Evolutionary conservation across 2,329 filamentous ascomycete species (phyloP), one percentile per base, ranked within the genome.

Genomic region (Graphiopsis chlorocephala): DNA sequence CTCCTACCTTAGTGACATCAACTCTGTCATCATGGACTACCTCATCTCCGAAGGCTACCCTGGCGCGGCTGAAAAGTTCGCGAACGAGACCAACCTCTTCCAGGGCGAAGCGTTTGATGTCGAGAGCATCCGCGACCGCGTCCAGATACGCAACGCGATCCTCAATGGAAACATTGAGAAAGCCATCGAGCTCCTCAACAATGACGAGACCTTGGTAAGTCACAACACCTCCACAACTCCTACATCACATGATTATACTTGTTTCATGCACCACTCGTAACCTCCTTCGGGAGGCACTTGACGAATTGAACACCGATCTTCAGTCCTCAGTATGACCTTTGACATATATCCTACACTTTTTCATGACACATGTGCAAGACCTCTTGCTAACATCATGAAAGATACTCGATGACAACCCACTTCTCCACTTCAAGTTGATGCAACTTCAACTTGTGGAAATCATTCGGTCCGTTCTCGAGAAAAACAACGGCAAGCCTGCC

Each of bases 251-350:
- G 95, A 99, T 99, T 97, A 97, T 84, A 91, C 84, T 85, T 85
- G 84, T 93, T 88, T 96, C 94, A 99, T 99, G 95, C 95, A 99
- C 95, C 95, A 99, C 95, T 93, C 95, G 92, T 95, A 98, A 87
- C 84, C 85, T 87, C 88, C 69, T 86, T 83, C 84, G 87, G 88
- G 88, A 70, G 86, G 80, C 55, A 58, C 55, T 87, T 95, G 95
- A 96, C 96, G 94, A 98, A 85, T 87, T 88, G 89, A 82, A 87
- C 85, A 81, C 82, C 83, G 81, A 80, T 86, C 88, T 90, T 91
- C 88, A 91, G 87, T 91, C 87, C 86, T 91, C 87, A 90, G 86
- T 89, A 93, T 95, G 92, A 96, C 83, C 84, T 31, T 35, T 29
- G 33, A 42, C 55, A 53, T 29, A 45, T 23, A 38, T 45, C 26